phyloP scores from a whole-genome alignment of 148 eudicot genomes.

The Diospyros kaki region DNA sequence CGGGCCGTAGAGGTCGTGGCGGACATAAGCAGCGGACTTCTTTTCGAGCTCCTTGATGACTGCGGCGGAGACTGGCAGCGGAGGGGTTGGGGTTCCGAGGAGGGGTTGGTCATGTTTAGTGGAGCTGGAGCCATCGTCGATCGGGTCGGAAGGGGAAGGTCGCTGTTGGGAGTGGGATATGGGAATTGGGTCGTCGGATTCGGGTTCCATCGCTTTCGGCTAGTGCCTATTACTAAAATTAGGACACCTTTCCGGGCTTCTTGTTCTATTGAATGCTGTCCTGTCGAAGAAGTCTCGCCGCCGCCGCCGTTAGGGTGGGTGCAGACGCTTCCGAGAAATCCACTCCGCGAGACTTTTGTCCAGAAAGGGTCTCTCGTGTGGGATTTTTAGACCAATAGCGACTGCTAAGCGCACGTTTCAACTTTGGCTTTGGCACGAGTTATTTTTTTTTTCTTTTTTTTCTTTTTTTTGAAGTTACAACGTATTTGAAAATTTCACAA shows the following conservation, averaged over 20 bases:
- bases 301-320: too few relatives aligned
- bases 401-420: too few relatives aligned
- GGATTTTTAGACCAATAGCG: too few relatives aligned
- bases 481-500: too few relatives aligned
- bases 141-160: slow-evolving; percentile 11
- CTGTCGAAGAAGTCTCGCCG: too few relatives aligned
- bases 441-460: too few relatives aligned
- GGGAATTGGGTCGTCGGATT: slow-evolving; percentile 38
- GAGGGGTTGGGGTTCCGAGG: slow-evolving; percentile 29
- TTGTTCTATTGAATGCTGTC: slow-evolving; percentile 14
- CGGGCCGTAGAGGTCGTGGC: slow-evolving; percentile 64
- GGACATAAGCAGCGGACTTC: slow-evolving; percentile 71
- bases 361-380: too few relatives aligned
- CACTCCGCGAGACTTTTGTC: too few relatives aligned
- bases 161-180: background rate
- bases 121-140: slow-evolving; percentile 27
- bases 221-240: too few relatives aligned
- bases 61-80: slow-evolving; percentile 17
- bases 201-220: slow-evolving; percentile 43
- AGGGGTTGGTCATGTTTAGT: slow-evolving; percentile 49
- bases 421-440: too few relatives aligned
- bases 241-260: background rate
- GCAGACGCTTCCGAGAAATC: too few relatives aligned
- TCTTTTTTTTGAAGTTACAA: too few relatives aligned
- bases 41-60: slow-evolving; percentile 55